Conservation (phyloP, 2,329 filamentous ascomycete genomes). For the Talaromyces albobiverticillius region DNA sequence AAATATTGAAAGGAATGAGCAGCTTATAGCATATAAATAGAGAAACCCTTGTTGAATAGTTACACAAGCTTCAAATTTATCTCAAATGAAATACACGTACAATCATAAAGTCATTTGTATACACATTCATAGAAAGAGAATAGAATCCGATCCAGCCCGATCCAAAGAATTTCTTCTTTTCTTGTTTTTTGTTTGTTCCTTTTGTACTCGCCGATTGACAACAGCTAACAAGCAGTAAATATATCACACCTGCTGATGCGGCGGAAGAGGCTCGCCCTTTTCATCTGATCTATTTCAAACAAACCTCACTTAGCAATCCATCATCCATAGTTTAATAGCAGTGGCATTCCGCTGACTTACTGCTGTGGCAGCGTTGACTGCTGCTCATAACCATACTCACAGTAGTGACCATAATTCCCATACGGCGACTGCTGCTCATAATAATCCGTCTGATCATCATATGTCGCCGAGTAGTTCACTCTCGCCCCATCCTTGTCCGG, state of each 20-base stretch:
- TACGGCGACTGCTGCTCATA: constrained; percentile 13
- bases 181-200: background rate
- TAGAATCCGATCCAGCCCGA: background rate
- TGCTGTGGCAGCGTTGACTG: constrained; percentile 1
- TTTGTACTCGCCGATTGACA: too few relatives aligned
- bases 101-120: background rate
- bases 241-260: background rate
- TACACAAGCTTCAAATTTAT: too few relatives aligned
- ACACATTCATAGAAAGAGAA: background rate
- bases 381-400: constrained; percentile 10
- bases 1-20: too few relatives aligned
- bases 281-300: constrained; percentile 1
- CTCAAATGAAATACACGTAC: constrained; percentile 13
- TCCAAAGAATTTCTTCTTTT: background rate
- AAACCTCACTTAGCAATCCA: background rate
- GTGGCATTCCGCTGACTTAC: background rate
- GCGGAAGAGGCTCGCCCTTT: background rate
- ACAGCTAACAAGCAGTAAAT: too few relatives aligned
- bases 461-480: constrained; percentile 11
- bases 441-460: constrained; percentile 6
- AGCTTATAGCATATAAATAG: too few relatives aligned
- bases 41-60: too few relatives aligned
- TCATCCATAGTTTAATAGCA: background rate
- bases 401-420: constrained; percentile 4
- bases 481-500: background rate